phyloP scores from a whole-genome alignment of 495 filamentous ascomycete genomes.

The Geoglossum glabrum region DNA sequence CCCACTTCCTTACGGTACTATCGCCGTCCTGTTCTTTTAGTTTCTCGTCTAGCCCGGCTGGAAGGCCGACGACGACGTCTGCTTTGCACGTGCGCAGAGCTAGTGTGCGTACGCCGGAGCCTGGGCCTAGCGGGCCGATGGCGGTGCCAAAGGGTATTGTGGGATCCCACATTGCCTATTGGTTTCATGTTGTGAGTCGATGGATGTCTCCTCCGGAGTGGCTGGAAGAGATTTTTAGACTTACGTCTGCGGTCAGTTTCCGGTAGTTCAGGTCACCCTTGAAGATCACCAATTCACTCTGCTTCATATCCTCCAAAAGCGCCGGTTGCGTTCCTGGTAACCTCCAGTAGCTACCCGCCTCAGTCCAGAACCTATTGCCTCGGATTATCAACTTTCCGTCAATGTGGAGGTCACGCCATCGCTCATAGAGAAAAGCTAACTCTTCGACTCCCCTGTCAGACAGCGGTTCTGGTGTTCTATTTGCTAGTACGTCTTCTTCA shows the following conservation, averaged over 20 bases:
- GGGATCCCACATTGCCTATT: slow-evolving; percentile 62
- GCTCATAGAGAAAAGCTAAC: slow-evolving; percentile 53
- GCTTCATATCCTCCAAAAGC: slow-evolving; percentile 58
- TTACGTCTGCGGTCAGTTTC: slow-evolving; percentile 74
- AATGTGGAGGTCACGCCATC: slow-evolving; percentile 60
- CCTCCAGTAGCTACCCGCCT: slow-evolving; percentile 67
- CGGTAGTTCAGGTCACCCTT: slow-evolving; percentile 95
- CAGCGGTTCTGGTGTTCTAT: slow-evolving; percentile 34
- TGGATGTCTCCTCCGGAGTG: too few relatives aligned
- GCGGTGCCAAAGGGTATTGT: slow-evolving; percentile 72
- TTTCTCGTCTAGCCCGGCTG: slow-evolving; percentile 58
- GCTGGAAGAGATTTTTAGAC: too few relatives aligned
- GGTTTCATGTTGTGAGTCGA: slow-evolving; percentile 3
- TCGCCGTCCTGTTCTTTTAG: slow-evolving; percentile 38
- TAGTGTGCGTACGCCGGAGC: slow-evolving; percentile 60
- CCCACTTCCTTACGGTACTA: slow-evolving; percentile 67
- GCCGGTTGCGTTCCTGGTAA: slow-evolving; percentile 44
- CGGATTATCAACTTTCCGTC: slow-evolving; percentile 66
- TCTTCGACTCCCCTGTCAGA: slow-evolving; percentile 44
- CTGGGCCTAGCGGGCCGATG: slow-evolving; percentile 67
- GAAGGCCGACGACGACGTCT: slow-evolving; percentile 82
- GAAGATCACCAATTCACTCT: slow-evolving; percentile 78
- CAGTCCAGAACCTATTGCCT: slow-evolving; percentile 79
- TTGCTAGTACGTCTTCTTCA: slow-evolving; percentile 40
- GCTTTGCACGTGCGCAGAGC: slow-evolving; percentile 89